Evolutionary conservation across 352 stramenopile genomes (phyloP).

Genomic region (Pythium grandisporangium): DNA sequence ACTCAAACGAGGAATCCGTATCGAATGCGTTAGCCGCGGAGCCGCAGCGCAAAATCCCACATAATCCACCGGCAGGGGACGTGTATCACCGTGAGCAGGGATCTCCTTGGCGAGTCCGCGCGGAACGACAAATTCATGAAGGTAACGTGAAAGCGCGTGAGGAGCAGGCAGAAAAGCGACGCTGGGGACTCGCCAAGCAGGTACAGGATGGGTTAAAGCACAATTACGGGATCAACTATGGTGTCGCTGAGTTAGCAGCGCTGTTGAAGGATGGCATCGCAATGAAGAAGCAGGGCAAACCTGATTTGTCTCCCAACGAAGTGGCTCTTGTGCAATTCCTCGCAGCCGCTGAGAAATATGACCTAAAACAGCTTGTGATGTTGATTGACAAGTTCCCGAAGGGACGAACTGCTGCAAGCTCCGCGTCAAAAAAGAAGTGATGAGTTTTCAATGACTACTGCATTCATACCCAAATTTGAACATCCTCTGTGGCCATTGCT

Average conservation of each 20-base stretch:
- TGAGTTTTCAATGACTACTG: no score
- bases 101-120: slow-evolving; percentile 33
- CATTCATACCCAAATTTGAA: slow-evolving; percentile 13
- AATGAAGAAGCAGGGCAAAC: slow-evolving; percentile 16
- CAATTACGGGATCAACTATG: slow-evolving; percentile 66
- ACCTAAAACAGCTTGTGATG: slow-evolving; percentile 52
- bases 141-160: slow-evolving; percentile 36
- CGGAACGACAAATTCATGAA: slow-evolving; percentile 24
- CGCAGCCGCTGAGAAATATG: slow-evolving; percentile 65
- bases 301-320: slow-evolving; percentile 31
- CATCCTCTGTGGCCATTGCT: slow-evolving; percentile 39
- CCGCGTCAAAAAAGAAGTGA: no score
- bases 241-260: slow-evolving; percentile 47
- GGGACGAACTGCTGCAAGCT: slow-evolving; percentile 16
- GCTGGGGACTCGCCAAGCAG: slow-evolving; percentile 67
- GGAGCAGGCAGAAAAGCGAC: slow-evolving; percentile 57
- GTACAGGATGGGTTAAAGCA: slow-evolving; percentile 60
- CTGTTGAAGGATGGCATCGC: slow-evolving; percentile 47
- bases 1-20: no score
- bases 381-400: slow-evolving; percentile 70
- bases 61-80: slow-evolving; percentile 52
- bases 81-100: slow-evolving; percentile 50
- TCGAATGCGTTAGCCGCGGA: no score
- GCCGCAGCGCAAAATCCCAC: slow-evolving; percentile 25
- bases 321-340: slow-evolving; percentile 54